Base-by-base conservation (phyloP, 2,329 filamentous ascomycete genomes). In the Aspergillus sp. region DNA sequence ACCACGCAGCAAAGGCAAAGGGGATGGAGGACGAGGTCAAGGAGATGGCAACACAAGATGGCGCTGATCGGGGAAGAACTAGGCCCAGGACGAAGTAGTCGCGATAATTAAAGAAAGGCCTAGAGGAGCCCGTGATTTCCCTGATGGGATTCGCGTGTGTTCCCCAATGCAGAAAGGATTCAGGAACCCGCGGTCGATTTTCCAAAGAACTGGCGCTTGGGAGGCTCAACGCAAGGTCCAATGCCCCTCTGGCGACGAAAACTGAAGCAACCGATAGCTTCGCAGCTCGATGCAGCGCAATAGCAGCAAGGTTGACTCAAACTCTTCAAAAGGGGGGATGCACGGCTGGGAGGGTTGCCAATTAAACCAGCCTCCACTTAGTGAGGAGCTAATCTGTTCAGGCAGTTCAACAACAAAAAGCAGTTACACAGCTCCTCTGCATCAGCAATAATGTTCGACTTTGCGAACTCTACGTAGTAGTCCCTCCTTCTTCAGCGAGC, bases 301-400 rank as follows among this genome's bases (percentile, higher is more conserved):
- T 25, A 53, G 41, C 50, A 46, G 46, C 47, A 31, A 52, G 38
- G n/a, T 51, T 52, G 49, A 46, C 41, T 25, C 34, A 17, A 45
- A 23, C 17, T 22, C n/a, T 22, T 50, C 50, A 57, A 57, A 57
- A 60, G 43, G 57, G 57, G 61, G 61, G 60, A 57, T 45, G 30
- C 48, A 47, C 46, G 43, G 54, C 30, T 51, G 30, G 23, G 38
- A 55, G 47, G 59, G 56, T 59, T 55, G 55, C 17, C 60, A 55
- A 59, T 55, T 62, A 56, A 55, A 59, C 60, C 51, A 38, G 51
- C 59, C 53, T 61, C 59, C 59, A 61, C 52, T 41, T 25, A 45
- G 43, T 31, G 30, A 19, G 17, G 49, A 19, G 47, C 48, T 61
- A 61, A 22, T 46, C 48, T 30, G 31, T 56, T 47, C 41, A 31